phyloP scores from a whole-genome alignment of 768 basidiomycete species.

The Lactarius vividus region DNA sequence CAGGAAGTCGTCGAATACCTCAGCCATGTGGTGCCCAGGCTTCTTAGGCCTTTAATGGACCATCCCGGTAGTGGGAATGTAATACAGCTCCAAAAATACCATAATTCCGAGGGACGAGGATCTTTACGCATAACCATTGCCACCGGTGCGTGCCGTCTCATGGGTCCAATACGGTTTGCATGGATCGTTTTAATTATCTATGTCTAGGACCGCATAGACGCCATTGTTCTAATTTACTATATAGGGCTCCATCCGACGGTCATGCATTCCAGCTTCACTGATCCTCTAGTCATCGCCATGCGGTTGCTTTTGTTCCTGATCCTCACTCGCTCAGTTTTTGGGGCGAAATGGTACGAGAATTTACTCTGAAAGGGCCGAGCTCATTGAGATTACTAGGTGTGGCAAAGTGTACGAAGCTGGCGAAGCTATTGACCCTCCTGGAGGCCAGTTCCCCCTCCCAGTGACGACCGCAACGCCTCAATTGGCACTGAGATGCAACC shows the following conservation, averaged over 20 bases:
- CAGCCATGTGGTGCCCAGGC: no score
- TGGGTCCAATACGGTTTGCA: no score
- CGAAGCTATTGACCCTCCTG: conserved; percentile 43
- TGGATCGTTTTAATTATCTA: no score
- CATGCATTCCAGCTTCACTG: not conserved
- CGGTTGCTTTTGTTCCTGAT: not conserved
- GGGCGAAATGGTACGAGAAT: conserved; percentile 5
- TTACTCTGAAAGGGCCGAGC: not conserved
- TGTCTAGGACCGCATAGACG: no score
- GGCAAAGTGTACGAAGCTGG: conserved; percentile 48
- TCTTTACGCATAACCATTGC: no score
- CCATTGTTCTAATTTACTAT: not conserved
- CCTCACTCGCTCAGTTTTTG: not conserved
- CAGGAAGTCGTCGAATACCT: no score
- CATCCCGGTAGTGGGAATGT: no score
- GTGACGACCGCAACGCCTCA: conserved; percentile 37
- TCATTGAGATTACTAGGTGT: conserved; percentile 36
- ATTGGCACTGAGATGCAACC: conserved; percentile 47
- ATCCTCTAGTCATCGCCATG: not conserved
- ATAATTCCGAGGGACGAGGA: no score
- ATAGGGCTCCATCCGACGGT: not conserved
- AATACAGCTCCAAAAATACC: no score
- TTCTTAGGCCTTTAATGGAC: no score
- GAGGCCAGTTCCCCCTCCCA: conserved; percentile 44
- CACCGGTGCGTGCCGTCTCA: no score